phyloP scores from a whole-genome alignment of 495 filamentous ascomycete species.

The Neurospora cerealis region DNA sequence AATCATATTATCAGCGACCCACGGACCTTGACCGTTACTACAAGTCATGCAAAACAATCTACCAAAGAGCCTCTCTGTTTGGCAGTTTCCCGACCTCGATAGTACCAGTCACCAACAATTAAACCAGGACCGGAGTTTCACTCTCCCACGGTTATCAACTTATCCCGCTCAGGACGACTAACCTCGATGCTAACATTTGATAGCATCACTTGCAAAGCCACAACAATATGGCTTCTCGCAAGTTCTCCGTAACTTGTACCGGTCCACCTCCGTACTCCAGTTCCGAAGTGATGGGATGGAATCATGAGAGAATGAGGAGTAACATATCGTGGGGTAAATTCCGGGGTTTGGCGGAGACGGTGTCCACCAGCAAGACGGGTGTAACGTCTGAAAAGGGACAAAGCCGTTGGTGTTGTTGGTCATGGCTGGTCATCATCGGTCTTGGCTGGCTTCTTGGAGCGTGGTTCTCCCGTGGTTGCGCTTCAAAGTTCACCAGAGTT shows the following conservation, averaged over 20 bases:
- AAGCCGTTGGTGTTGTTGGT: not conserved
- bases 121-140: not conserved
- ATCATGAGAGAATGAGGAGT: not conserved
- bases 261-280: not conserved
- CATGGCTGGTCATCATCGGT: not conserved
- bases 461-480: not conserved
- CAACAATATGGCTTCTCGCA: not conserved
- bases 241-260: not conserved
- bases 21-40: not conserved
- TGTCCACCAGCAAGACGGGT: not conserved
- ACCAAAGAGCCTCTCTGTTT: not conserved
- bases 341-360: not conserved
- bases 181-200: not conserved
- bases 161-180: not conserved
- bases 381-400: not conserved
- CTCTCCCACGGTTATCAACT: not conserved
- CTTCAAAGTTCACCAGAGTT: not conserved
- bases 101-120: not conserved
- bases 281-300: not conserved
- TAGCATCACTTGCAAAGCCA: not conserved
- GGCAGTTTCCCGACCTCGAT: not conserved
- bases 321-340: not conserved
- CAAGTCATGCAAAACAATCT: not conserved
- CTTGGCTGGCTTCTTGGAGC: not conserved
- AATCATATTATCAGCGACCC: not conserved